Evolutionary conservation across 352 stramenopile species (phyloP), one percentile per base, ranked within the genome.

Genomic region (Phytophthora quininea): DNA sequence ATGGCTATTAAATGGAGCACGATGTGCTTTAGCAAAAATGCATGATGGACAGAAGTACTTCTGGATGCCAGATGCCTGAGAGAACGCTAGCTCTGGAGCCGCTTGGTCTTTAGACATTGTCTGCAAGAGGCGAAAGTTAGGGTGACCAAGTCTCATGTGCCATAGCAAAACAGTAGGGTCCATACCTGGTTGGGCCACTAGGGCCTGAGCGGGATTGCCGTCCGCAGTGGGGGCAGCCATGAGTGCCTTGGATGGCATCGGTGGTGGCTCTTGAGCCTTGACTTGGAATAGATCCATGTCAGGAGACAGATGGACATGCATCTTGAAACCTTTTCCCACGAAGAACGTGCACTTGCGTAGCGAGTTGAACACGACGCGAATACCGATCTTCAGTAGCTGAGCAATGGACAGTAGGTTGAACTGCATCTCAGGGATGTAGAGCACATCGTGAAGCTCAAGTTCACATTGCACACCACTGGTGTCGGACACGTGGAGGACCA

Each of bases 211-310:
- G 19, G 19, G 19, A 24, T 24, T 24, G 19, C 19, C 19, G 19
- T 24, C 19, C 19, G 19, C 19, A 24, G 19, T 24, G 19, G 19
- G 19, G n/a, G 37, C 32, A 15, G 53, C 53, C 12, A 52, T 30
- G 24, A 47, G 53, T 4, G 53, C 38, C 42, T 35, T 59, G 40
- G 53, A 19, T 35, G 1, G 10, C 27, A 30, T 2, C 9, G 3
- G 6, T 3, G 48, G 48, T n/a, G 19, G 19, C 19, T 24, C 19
- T 24, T 53, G 46, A 14, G 35, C 57, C 14, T 29, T 15, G 32
- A 64, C 56, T 32, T 51, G 35, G 37, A 52, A 64, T 8, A 64
- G 48, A 30, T 65, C 31, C 29, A 43, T 10, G 12, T 3, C 53
- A 8, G 42, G 9, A 3, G 54, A 10, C 32, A 53, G 53, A 2